A percentile compares a stretch with the other conserved stretches of the same genome.
Conservation (phyloP, 768 basidiomycete genomes). For the Kwoniella sp. region DNA sequence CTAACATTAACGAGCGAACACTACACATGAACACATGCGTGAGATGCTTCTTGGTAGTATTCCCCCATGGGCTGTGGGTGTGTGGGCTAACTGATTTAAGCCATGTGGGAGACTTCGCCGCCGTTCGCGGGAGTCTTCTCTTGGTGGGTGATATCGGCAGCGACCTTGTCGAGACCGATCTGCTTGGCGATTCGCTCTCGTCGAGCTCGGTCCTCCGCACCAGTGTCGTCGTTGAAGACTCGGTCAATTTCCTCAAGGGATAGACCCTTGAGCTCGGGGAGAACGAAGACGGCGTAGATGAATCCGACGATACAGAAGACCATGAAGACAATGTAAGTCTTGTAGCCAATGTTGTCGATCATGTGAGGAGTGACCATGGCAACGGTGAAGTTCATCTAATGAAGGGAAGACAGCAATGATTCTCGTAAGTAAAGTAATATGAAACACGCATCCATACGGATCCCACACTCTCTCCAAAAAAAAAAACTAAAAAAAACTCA, state of each 20-base stretch:
- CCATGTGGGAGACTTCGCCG: conserved; percentile 1
- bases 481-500: conserved; percentile 29
- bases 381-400: conserved; percentile 55
- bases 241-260: conserved; percentile 84
- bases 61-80: too few relatives aligned
- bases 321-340: conserved; percentile 74
- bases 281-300: conserved; percentile 68
- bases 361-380: conserved; percentile 73
- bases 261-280: conserved; percentile 60
- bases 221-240: conserved; percentile 70
- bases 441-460: too few relatives aligned
- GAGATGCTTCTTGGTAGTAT: too few relatives aligned
- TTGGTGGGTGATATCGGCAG: conserved; percentile 45
- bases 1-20: too few relatives aligned
- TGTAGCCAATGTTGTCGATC: conserved; percentile 66
- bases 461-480: too few relatives aligned
- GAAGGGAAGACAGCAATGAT: conserved; percentile 10
- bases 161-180: conserved; percentile 63
- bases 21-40: too few relatives aligned
- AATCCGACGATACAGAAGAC: conserved; percentile 65
- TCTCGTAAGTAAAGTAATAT: background rate
- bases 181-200: conserved; percentile 63
- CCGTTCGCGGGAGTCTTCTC: conserved; percentile 28
- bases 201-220: conserved; percentile 63
- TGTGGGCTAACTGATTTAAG: too few relatives aligned